Conservation (phyloP, 257 asterid species). For the Primulina huaijiensis region DNA sequence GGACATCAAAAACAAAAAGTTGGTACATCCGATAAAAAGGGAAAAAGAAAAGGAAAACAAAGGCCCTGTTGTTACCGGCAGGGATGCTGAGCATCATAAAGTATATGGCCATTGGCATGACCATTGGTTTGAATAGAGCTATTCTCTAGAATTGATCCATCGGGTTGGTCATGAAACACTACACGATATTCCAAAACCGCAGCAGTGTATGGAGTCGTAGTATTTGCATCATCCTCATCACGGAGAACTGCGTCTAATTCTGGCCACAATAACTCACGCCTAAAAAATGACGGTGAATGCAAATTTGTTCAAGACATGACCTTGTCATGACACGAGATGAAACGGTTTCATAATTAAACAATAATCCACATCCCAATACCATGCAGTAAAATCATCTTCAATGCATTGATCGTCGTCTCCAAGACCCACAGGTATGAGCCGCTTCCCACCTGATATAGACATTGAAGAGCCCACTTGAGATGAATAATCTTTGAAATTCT, state of each 20-base stretch:
- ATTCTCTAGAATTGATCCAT: conserved; percentile 34
- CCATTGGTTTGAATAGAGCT: conserved; percentile 40
- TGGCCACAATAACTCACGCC: conserved; percentile 95
- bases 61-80: conserved; percentile 48
- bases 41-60: background rate
- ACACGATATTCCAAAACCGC: conserved; percentile 88
- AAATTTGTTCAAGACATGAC: conserved; percentile 1
- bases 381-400: conserved; percentile 94
- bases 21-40: conserved; percentile 8
- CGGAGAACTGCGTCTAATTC: conserved; percentile 78
- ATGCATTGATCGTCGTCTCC: conserved; percentile 99
- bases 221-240: conserved; percentile 62
- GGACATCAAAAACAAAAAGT: conserved; percentile 17
- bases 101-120: conserved; percentile 55
- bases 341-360: background rate
- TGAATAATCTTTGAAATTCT: too few relatives aligned
- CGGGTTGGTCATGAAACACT: conserved; percentile 57
- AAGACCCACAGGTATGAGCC: conserved; percentile 82
- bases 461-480: background rate
- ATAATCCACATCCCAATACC: conserved; percentile 42
- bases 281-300: conserved; percentile 26
- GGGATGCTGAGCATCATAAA: conserved; percentile 91
- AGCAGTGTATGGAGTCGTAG: conserved; percentile 90
- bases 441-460: conserved; percentile 67
- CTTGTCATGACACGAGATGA: background rate